Base-by-base conservation (phyloP, 441 rosid genomes). In the Gossypium armourianum region DNA sequence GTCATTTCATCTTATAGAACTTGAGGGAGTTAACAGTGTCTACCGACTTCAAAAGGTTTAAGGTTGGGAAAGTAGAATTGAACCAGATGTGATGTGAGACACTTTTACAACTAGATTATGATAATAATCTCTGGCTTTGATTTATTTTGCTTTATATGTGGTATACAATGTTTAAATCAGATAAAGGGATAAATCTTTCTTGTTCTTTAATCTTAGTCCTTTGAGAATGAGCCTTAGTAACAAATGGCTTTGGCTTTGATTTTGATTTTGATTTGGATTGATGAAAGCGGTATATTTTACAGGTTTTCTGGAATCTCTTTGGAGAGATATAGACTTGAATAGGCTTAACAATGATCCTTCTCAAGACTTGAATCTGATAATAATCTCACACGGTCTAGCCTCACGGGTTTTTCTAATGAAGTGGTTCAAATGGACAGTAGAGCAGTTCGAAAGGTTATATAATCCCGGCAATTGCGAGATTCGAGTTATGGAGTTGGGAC, bases 351-450 rank as follows among this genome's bases (percentile, higher is more conserved):
- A 68, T 9, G 85, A 83, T 61, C 83, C 93, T 21, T 72, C 90
- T 4, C 79, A 84, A 3, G 97, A 94, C 67, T 80, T 94, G 12
- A 92, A 92, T 83, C 91, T 90, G 55, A 85, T 89, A 69, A 92
- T 94, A 0, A 81, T 92, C 70, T 82, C 97, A 1, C 97, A 92
- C 7, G 97, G 97, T 1, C 78, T 90, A 68, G 83, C 99, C n/a
- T 78, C 86, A 0, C 90, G 97, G 0, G 96, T 94, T 7, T 92
- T 94, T 87, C 89, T 94, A 47, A 90, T 90, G 99, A 94, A 92
- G 77, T 94, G 99, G 97, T 94, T 89, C 82, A 90, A 92, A 78
- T 92, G 99, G 97, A 83, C 91, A 0, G 96, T 94, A 1, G 93
- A 90, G 70, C 97, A 92, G 60, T 90, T 90, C 1, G 97, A 94